These are phyloP conservation scores for Zarea fungicola DNA, from an alignment of 2,329 filamentous ascomycete genomes.

Conservation along the genomic window DNA sequence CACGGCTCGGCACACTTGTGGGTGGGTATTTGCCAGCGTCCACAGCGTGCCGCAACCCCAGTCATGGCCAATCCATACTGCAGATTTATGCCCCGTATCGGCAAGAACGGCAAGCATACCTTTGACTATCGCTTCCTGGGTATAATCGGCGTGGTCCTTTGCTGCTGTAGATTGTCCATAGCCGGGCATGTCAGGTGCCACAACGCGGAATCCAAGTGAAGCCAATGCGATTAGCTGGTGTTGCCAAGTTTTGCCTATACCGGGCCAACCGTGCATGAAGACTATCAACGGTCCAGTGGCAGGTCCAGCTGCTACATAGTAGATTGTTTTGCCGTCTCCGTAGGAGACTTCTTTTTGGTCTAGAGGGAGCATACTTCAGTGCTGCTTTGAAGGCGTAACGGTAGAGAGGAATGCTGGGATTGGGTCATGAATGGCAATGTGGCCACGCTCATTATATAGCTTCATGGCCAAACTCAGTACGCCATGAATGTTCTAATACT, in stretches of 20 bases:
- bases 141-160: conserved; percentile 20
- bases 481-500: too few relatives aligned
- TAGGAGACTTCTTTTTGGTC: too few relatives aligned
- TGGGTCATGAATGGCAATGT: too few relatives aligned
- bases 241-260: conserved; percentile 27
- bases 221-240: conserved; percentile 22
- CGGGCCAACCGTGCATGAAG: conserved; percentile 33
- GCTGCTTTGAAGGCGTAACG: too few relatives aligned
- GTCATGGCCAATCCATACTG: conserved; percentile 42
- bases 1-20: conserved; percentile 22
- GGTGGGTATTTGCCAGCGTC: conserved; percentile 24
- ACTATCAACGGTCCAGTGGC: conserved; percentile 24
- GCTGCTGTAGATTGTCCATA: conserved; percentile 25
- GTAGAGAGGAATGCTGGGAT: too few relatives aligned
- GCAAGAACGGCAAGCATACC: conserved; percentile 26
- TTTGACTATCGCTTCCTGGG: conserved; percentile 22
- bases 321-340: conserved; percentile 23
- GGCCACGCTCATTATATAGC: too few relatives aligned
- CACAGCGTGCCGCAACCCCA: conserved; percentile 30
- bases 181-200: conserved; percentile 28
- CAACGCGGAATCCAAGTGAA: conserved; percentile 25
- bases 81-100: conserved; percentile 27
- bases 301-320: conserved; percentile 26
- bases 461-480: too few relatives aligned
- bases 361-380: too few relatives aligned